Conservation (phyloP, 148 eudicot genomes). For the Limonium bicolor region DNA sequence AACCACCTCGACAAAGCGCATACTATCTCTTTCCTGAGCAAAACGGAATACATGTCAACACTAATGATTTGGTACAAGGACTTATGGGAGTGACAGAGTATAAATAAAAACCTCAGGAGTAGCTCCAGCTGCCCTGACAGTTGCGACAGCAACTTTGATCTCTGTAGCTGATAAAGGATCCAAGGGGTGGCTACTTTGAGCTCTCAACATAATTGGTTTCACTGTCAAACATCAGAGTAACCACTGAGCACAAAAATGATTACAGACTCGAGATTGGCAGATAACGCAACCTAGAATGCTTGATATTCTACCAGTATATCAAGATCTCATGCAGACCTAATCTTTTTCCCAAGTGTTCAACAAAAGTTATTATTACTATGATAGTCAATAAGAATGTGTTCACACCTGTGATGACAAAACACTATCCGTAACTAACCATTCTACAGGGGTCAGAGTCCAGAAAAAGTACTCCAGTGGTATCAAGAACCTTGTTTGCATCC, state of each 20-base stretch:
- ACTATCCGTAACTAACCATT: too few relatives aligned
- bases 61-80: background rate
- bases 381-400: too few relatives aligned
- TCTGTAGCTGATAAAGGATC: conserved; percentile 60
- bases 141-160: conserved; percentile 51
- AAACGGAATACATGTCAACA: too few relatives aligned
- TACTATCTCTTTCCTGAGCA: conserved; percentile 52
- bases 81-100: background rate
- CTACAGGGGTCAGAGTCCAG: too few relatives aligned
- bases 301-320: background rate
- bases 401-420: too few relatives aligned
- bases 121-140: conserved; percentile 72
- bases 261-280: background rate
- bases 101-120: conserved; percentile 59
- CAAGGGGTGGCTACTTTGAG: conserved; percentile 56
- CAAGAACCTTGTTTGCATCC: too few relatives aligned
- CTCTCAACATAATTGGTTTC: conserved; percentile 28
- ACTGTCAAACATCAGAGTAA: conserved; percentile 8
- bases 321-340: too few relatives aligned
- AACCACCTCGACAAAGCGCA: conserved; percentile 50
- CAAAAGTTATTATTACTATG: background rate
- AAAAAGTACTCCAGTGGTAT: too few relatives aligned
- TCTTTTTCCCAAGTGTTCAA: too few relatives aligned
- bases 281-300: background rate
- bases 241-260: background rate